Evolutionary conservation across 805 yeast genomes (phyloP), one percentile per base, ranked within the genome.

Genomic region (Kodamaea kakaduensis): DNA sequence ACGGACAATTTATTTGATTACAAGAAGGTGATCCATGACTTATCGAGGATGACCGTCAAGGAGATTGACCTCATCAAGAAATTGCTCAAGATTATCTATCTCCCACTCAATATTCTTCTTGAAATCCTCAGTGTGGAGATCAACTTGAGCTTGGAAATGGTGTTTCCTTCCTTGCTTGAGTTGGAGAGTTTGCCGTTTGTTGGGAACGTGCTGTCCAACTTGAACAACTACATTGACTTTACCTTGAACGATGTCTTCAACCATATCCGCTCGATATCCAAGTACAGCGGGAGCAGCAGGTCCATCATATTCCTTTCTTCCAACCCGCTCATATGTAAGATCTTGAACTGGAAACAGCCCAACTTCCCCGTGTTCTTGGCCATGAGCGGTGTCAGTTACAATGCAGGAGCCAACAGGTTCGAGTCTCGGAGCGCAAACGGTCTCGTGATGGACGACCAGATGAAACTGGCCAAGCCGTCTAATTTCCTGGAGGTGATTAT

Each of bases 281-380:
- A 47, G 13, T 31, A 51, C 29, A 44, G 47, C 3, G 23, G 40
- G 7, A 43, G 45, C 27, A 52, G 75, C 14, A 67, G 95, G 40
- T 78, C 94, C 1, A 64, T 93, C 27, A 79, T 90, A 7, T 85
- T 93, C 58, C 77, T 95, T 9, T 86, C 96, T 1, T 76, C 84
- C 37, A 87, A 88, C 58, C 84, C 96, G 21, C 76, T 79, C 30
- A 86, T 88, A n/a, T 93, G 97, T 60, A 86, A 95, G 8, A 84
- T 87, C 30, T 63, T 93, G 48, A 93, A 93, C 60, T 93, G 98
- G 98, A 93, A 93, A 59, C 98, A 93, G 61, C 97, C 98, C 9
- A 90, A 90, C 56, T 93, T 83, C 61, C 97, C 98, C 0, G 97
- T 93, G 0, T 79, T 93, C 45, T 84, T 85, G 61, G 77, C 81